Evolutionary conservation across 1,284 basidiomycete species (phyloP).

Genomic region (Trichosporon asahii): DNA sequence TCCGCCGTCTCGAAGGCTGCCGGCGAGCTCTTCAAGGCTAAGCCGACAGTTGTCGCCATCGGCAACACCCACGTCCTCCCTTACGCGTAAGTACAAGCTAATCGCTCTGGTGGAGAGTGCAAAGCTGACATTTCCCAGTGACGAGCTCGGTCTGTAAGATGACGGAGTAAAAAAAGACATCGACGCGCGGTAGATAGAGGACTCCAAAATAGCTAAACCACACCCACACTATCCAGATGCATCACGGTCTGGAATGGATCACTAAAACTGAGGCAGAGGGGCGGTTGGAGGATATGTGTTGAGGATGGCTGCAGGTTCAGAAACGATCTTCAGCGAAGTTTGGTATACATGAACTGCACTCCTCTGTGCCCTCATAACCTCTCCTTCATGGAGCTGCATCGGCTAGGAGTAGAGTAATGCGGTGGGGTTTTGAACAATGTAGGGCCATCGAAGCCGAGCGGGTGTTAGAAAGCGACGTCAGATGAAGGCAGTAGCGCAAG

Average conservation of each 20-base stretch:
- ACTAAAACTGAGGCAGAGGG: slow-evolving; percentile 5
- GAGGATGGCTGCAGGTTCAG: no score
- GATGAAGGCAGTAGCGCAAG: no score
- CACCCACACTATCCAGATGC: slow-evolving; percentile 16
- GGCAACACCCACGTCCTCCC: slow-evolving; percentile 74
- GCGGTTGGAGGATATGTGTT: no score
- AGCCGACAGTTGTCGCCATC: slow-evolving; percentile 80
- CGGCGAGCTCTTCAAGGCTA: slow-evolving; percentile 53
- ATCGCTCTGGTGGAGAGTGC: neutral
- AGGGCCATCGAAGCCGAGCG: no score
- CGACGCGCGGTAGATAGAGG: slow-evolving; percentile 27
- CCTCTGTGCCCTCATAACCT: no score
- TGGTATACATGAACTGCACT: no score
- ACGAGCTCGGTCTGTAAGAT: slow-evolving; percentile 73
- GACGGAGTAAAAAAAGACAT: slow-evolving; percentile 15
- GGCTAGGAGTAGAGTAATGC: no score
- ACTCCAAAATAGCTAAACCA: slow-evolving; percentile 26
- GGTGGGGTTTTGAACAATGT: no score
- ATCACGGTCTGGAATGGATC: slow-evolving; percentile 24
- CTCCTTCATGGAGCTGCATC: no score
- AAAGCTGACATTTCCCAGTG: slow-evolving; percentile 42
- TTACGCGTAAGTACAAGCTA: slow-evolving; percentile 56
- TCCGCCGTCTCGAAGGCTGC: slow-evolving; percentile 60
- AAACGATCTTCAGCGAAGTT: no score
- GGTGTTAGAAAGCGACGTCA: no score